Evolutionary conservation across 768 basidiomycete species (phyloP), one percentile per base, ranked within the genome.

Genomic region (Tulasnella sp.): DNA sequence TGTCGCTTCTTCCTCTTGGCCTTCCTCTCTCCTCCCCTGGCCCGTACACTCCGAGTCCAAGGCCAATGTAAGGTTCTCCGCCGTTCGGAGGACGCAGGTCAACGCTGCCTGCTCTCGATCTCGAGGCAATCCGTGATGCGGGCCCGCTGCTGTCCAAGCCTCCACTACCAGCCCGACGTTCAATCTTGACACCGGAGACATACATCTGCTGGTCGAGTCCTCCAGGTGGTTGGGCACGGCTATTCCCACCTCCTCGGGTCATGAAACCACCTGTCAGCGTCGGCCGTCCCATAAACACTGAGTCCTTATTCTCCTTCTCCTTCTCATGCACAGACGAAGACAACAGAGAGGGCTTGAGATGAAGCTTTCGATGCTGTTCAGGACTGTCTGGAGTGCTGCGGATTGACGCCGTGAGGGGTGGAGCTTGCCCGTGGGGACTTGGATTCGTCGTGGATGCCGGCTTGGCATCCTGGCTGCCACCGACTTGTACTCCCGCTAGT

Each of bases 131-230:
- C 78, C 73, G 75, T 15, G 78, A 70, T 15, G 69, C 71, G 29
- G 74, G 74, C 5, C 74, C 76, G 54, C 75, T 79, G 38, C n/a
- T 49, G 34, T 49, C 71, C 31, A 29, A n/a, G 31, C 76, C 52
- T 9, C 74, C 74, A 76, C 75, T 76, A 11, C 40, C 70, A 11
- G 73, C 72, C 5, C 67, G 71, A 9, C 54, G 67, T 39, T 88
- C 86, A n/a, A 91, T 89, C 78, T 89, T 91, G 71, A 94, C 90
- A 78, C 86, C 91, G 17, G 90, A 86, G 72, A 93, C 80, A 93
- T 93, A 94, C 2, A 88, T 85, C 52, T 91, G 83, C 6, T 89
- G 85, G 67, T 93, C 90, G 84, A 94, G 19, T 19, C 36, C 58
- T 37, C 34, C 74, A 38, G 52, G 88, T 64, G 85, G 84, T 15